Base-by-base conservation (phyloP, 257 asterid genomes). In the Echites panduratus region DNA sequence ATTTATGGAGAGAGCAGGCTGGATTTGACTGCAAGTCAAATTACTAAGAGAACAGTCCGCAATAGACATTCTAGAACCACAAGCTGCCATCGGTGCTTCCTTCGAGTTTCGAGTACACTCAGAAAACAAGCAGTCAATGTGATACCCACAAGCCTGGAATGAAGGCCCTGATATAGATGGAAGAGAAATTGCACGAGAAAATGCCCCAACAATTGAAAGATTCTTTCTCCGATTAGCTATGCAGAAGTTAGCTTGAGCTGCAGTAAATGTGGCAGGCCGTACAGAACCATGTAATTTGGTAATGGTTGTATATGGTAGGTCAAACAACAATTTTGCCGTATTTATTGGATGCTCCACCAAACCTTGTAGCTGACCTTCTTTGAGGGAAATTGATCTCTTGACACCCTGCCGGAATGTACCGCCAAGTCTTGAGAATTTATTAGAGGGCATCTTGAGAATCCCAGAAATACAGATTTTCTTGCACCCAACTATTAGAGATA, bases 121-220 rank as follows among this genome's bases (percentile, higher is more conserved):
- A 4, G 89, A 80, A 66, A 83, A 76, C 59, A 84, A 65, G 65
- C 81, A 73, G 75, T 89, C 95, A 50, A 83, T 53, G 79, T 89
- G 95, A 86, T 90, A 84, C 67, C 89, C 87, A 78, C 89, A 88
- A 73, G 78, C 82, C 79, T 85, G 94, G 78, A 89, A 86, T 66
- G 96, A 77, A 77, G 90, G 91, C 71, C 91, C 96, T 26, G 96
- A 85, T 27, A 92, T 92, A 27, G 96, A 90, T 29, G 98, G 98
- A 70, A 85, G 66, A 40, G 96, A 88, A 68, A 90, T 65, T 40
- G 96, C 87, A 26, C 90, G 89, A 69, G 98, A 88, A 87, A 90
- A 70, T 64, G 89, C 84, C 73, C 87, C 88, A 77, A 81, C 85
- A 66, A 89, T 85, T 45, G 96, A 87, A 71, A 92, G 63, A 69